These are phyloP conservation scores for Quercus suber DNA, from an alignment of 306 rosid species.

Conservation along the genomic window DNA sequence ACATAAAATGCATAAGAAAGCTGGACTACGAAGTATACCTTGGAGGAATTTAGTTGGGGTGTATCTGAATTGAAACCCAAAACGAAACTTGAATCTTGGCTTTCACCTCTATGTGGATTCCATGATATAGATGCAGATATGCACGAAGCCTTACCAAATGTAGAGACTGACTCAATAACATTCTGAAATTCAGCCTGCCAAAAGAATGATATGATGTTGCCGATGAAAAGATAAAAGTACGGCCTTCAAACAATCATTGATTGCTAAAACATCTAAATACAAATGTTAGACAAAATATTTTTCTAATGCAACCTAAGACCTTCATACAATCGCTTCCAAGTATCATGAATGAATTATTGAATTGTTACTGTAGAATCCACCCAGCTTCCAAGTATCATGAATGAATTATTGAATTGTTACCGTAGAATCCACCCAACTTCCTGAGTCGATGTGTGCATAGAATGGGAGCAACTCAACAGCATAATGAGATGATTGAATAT, in stretches of 20 bases:
- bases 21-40: constrained; percentile 44
- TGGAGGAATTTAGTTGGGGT: constrained; percentile 74
- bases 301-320: neutral
- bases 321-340: neutral
- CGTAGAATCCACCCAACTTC: neutral
- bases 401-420: neutral
- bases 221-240: neutral
- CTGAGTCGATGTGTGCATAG: neutral
- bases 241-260: neutral
- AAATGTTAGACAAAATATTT: neutral
- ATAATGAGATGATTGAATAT: neutral
- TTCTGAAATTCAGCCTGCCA: constrained; percentile 92
- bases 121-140: constrained; percentile 80
- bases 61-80: constrained; percentile 75
- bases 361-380: neutral
- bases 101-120: constrained; percentile 64
- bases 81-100: constrained; percentile 69
- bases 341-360: neutral
- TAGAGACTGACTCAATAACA: constrained; percentile 72
- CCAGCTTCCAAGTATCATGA: neutral
- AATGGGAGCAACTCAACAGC: neutral
- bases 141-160: constrained; percentile 65
- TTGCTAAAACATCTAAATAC: neutral
- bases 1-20: constrained; percentile 17
- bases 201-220: neutral